Base-by-base conservation (phyloP, 2,329 filamentous ascomycete genomes). In the Penicillium sp. region DNA sequence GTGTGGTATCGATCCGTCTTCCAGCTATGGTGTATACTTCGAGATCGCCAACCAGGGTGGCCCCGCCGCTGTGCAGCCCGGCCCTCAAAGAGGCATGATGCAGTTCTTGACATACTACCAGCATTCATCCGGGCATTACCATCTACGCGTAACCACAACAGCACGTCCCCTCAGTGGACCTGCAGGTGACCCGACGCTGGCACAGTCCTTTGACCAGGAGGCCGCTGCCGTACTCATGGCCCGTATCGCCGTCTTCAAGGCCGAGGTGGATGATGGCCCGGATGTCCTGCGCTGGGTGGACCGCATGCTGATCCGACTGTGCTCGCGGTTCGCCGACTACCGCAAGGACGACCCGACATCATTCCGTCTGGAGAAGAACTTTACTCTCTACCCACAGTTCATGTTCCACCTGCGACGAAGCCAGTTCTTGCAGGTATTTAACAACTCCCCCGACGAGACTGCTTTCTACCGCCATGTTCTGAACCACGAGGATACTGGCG, bases 71-170 rank as follows among this genome's bases (percentile, higher is more conserved):
- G 89, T 95, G 71, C 89, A 92, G 66, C 90, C 92, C 70, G 85
- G 88, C 6, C 88, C 90, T 24, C 90, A 95, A 69, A 91, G 94
- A 74, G 94, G 90, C 51, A 90, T 97, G 82, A 92, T 99, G 76
- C 94, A 99, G 68, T 97, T 99, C 76, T 79, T 99, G 63, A 99
- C 94, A 42, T 96, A 97, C 77, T 99, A 99, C 70, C 94, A 99
- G 71, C 92, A 99, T 74, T 92, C 92, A 4, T 95, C 90, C 33
- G 94, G 94, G 18, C 90, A 97, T 68, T 99, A 92, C 73, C 94
- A 99, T 68, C 83, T 99, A 31, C 87, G 94, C 51, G 94, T 99
- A 25, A 97, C 94, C 0, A 99, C 94, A 1, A 88, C 97, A 58
- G 89, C 91, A 5, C 84, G 92, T 53, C 92, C 92, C 66, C 79